Percentiles rank a stretch among this genome's conserved stretches.
phyloP scores from a whole-genome alignment of 352 stramenopile species.

The Globisporangium sylvaticum region DNA sequence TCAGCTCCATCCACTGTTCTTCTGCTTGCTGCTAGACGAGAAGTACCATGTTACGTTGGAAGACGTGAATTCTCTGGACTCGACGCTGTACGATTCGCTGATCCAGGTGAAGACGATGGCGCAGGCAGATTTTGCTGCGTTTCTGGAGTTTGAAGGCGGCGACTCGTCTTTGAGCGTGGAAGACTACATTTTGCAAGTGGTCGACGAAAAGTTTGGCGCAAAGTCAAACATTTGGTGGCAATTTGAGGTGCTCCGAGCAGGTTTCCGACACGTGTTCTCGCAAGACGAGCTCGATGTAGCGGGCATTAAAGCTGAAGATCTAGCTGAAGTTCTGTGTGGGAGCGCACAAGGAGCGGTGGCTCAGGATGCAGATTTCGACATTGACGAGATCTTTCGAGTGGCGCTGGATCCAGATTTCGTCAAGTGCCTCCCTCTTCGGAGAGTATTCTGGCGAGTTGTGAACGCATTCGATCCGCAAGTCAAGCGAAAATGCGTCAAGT shows the following conservation, averaged over 20 bases:
- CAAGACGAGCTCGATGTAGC: slow-evolving; percentile 21
- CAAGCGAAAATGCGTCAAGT: slow-evolving; percentile 71
- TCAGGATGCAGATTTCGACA: slow-evolving; percentile 28
- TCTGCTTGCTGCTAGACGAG: slow-evolving; percentile 39
- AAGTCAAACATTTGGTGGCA: slow-evolving; percentile 50
- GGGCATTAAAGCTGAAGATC: slow-evolving; percentile 24
- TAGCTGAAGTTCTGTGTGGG: slow-evolving; percentile 38
- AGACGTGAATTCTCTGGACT: slow-evolving; percentile 46
- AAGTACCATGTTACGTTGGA: slow-evolving; percentile 30
- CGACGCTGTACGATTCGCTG: slow-evolving; percentile 38
- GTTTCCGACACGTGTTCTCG: slow-evolving; percentile 42
- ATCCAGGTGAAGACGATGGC: slow-evolving; percentile 48
- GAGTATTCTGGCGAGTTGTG: slow-evolving; percentile 52
- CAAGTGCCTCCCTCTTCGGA: slow-evolving; percentile 29
- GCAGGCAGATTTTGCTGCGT: slow-evolving; percentile 40
- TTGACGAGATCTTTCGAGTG: slow-evolving; percentile 50
- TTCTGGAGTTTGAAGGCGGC: slow-evolving; percentile 50
- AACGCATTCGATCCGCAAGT: slow-evolving; percentile 40
- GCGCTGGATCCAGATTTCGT: slow-evolving; percentile 58
- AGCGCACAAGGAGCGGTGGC: background rate
- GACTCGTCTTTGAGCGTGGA: slow-evolving; percentile 35
- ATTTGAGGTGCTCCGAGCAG: slow-evolving; percentile 31
- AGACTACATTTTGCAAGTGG: slow-evolving; percentile 38
- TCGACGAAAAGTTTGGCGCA: slow-evolving; percentile 47
- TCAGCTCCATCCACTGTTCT: slow-evolving; percentile 43